These are phyloP conservation scores for Solanum sitiens DNA, from an alignment of 257 asterid species.

Conservation along the genomic window DNA sequence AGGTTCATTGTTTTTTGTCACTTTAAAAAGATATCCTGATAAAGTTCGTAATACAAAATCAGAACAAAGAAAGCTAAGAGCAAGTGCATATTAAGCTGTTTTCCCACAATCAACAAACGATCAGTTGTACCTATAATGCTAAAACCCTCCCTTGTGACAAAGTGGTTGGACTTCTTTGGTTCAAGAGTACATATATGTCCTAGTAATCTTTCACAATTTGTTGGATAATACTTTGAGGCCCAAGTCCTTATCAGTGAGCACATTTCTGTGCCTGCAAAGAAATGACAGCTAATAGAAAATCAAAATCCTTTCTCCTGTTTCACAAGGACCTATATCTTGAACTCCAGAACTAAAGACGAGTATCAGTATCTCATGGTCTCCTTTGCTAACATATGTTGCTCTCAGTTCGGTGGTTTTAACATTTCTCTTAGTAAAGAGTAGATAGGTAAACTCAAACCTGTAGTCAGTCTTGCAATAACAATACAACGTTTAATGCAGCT, in stretches of 20 bases:
- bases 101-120: neutral
- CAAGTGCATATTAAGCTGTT: neutral
- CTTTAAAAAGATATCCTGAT: neutral
- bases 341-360: neutral
- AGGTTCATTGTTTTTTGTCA: neutral
- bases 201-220: neutral
- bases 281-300: neutral
- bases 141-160: neutral
- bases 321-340: neutral
- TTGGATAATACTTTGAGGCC: neutral
- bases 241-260: neutral
- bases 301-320: neutral
- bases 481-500: neutral
- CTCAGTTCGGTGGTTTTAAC: neutral
- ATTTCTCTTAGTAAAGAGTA: neutral
- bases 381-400: neutral
- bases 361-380: neutral
- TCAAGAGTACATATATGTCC: neutral
- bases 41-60: neutral
- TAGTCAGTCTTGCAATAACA: neutral
- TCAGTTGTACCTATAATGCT: neutral
- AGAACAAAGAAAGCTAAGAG: neutral
- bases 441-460: neutral
- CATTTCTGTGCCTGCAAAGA: neutral
- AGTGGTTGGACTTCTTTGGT: neutral